A percentile compares a stretch with the other conserved stretches of the same genome.
phyloP scores from a whole-genome alignment of 192 early-diverging fungal genomes.

The Coemansia biformis region DNA sequence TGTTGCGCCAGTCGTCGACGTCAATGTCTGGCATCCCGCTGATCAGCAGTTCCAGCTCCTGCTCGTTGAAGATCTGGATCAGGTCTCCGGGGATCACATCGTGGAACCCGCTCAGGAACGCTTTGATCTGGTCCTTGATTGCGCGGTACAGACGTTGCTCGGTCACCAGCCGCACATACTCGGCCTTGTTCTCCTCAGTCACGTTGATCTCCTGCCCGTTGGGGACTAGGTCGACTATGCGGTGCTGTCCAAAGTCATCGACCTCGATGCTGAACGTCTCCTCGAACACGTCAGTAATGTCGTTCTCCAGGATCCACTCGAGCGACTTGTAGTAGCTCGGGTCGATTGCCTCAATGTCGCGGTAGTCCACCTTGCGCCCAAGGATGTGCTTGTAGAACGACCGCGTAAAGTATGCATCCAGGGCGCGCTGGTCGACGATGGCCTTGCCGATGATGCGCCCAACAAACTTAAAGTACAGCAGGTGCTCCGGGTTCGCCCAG shows the following conservation, averaged over 20 bases:
- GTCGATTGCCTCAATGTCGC: constrained; percentile 97
- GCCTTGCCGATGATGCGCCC: constrained; percentile 98
- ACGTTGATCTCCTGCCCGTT: constrained; percentile 83
- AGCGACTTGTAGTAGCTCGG: constrained; percentile 95
- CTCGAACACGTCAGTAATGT: constrained; percentile 92
- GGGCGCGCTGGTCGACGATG: constrained; percentile 90
- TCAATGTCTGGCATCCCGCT: constrained; percentile 98
- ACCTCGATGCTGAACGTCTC: constrained; percentile 91
- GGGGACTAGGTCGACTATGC: constrained; percentile 81
- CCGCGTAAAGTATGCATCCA: constrained; percentile 96
- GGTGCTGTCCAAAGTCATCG: constrained; percentile 85
- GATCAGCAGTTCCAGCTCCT: constrained; percentile 96
- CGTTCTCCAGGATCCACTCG: constrained; percentile 97
- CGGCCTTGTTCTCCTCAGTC: constrained; percentile 93
- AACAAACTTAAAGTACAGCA: constrained; percentile 96
- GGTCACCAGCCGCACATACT: constrained; percentile 90
- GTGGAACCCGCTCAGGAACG: constrained; percentile 92
- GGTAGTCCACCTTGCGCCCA: constrained; percentile 86
- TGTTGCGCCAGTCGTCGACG: constrained; percentile 99
- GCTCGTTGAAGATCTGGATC: constrained; percentile 97
- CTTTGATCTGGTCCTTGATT: constrained; percentile 91
- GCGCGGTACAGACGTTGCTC: constrained; percentile 87
- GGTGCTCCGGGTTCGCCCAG: constrained; percentile 87
- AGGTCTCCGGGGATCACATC: constrained; percentile 89
- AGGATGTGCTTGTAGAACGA: constrained; percentile 99